These are phyloP conservation scores for Hericium coralloides DNA, from an alignment of 768 basidiomycete species.

Conservation along the genomic window DNA sequence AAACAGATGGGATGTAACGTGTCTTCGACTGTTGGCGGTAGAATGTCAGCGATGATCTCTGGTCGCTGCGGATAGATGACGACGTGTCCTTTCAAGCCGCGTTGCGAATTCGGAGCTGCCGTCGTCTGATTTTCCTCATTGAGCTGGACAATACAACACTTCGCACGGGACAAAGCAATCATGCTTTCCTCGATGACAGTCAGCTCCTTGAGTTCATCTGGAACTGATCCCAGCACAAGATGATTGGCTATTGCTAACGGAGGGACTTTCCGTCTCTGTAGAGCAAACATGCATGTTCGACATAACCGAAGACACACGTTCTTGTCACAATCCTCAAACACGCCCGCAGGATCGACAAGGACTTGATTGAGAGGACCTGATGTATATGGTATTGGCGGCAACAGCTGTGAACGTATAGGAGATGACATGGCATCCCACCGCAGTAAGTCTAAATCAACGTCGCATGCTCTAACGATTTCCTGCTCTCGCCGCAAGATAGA, in stretches of 20 bases:
- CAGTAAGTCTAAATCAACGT: not conserved
- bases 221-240: constrained; percentile 23
- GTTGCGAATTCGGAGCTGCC: constrained; percentile 15
- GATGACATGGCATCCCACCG: not conserved
- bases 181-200: constrained; percentile 32
- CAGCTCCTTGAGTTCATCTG: constrained; percentile 22
- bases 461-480: not conserved
- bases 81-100: constrained; percentile 29
- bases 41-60: constrained; percentile 15
- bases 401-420: not conserved
- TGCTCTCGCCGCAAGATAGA: not conserved
- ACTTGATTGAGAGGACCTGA: not conserved
- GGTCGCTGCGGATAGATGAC: constrained; percentile 33
- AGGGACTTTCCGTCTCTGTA: constrained; percentile 15
- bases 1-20: constrained; percentile 29
- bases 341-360: not conserved
- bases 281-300: constrained; percentile 10
- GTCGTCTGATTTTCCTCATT: not conserved
- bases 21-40: constrained; percentile 30
- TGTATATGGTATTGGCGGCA: not conserved
- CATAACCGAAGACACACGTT: not conserved
- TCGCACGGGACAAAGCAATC: constrained; percentile 28
- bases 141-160: not conserved
- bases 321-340: not conserved
- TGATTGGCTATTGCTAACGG: constrained; percentile 25